A percentile compares a stretch with the other conserved stretches of the same genome.
Conservation (phyloP, 169 alveolate species). For the Plasmodium yoelii region DNA sequence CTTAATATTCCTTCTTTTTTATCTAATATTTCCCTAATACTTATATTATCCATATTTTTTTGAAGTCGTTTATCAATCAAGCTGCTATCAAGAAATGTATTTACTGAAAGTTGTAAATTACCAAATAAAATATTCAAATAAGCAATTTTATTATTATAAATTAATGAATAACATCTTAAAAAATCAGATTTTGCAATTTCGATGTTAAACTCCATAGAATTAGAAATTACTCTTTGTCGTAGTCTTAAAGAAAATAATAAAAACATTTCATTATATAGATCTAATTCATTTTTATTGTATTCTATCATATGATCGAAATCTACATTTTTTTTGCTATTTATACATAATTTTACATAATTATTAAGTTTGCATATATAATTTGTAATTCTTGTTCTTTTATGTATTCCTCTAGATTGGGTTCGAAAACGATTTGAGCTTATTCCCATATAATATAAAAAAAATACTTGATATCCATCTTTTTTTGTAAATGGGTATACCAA, state of each 20-base stretch:
- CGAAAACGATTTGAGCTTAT: conserved; percentile 87
- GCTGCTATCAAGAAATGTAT: conserved; percentile 80
- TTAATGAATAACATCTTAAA: conserved; percentile 76
- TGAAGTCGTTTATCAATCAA: conserved; percentile 54
- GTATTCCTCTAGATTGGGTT: conserved; percentile 64
- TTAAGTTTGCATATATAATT: conserved; percentile 80
- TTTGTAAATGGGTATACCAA: conserved; percentile 85
- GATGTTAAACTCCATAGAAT: conserved; percentile 78
- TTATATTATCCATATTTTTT: conserved; percentile 86
- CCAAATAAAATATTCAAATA: conserved; percentile 58
- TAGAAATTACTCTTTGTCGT: conserved; percentile 46
- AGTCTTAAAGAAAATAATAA: conserved; percentile 46
- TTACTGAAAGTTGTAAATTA: conserved; percentile 73
- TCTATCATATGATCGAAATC: conserved; percentile 78
- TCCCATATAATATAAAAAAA: conserved; percentile 87
- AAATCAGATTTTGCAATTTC: conserved; percentile 83
- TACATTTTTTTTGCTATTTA: conserved; percentile 83
- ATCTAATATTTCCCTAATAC: conserved; percentile 96
- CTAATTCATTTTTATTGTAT: conserved; percentile 79
- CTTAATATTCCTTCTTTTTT: conserved; percentile 97
- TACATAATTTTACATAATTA: conserved; percentile 81
- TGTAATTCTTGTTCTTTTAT: conserved; percentile 70
- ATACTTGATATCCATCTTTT: conserved; percentile 79
- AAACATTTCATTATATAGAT: conserved; percentile 57
- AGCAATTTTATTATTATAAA: conserved; percentile 78